Evolutionary conservation across 1,139 yeast genomes (phyloP).

Genomic region (Yamadazyma epiphylla): DNA sequence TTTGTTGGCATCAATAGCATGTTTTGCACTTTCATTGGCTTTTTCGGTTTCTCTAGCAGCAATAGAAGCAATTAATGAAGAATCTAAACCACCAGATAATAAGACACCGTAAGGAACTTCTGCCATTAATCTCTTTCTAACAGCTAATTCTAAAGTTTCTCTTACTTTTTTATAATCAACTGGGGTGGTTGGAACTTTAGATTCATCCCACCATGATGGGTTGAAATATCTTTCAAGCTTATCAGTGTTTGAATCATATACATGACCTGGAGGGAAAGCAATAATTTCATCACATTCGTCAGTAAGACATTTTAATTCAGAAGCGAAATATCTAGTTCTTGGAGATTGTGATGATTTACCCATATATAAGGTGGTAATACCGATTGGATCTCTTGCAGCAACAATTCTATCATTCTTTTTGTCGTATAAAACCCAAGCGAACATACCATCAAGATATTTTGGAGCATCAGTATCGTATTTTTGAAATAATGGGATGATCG

Average conservation of each 20-base stretch:
- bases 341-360: slow-evolving; percentile 76
- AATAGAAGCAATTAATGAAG: slow-evolving; percentile 92
- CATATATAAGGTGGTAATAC: slow-evolving; percentile 93
- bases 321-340: slow-evolving; percentile 80
- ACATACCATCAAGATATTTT: slow-evolving; percentile 94
- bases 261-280: slow-evolving; percentile 98
- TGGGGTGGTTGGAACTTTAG: slow-evolving; percentile 65
- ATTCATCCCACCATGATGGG: slow-evolving; percentile 93
- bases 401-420: slow-evolving; percentile 77
- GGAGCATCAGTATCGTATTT: slow-evolving; percentile 91
- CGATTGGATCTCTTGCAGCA: slow-evolving; percentile 98
- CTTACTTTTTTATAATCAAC: slow-evolving; percentile 73
- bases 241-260: slow-evolving; percentile 89
- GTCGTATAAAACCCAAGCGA: slow-evolving; percentile 91
- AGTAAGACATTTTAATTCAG: slow-evolving; percentile 88
- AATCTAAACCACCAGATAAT: slow-evolving; percentile 94
- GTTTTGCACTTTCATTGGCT: slow-evolving; percentile 66
- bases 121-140: slow-evolving; percentile 98
- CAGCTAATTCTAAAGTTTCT: slow-evolving; percentile 85
- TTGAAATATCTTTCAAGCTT: slow-evolving; percentile 79
- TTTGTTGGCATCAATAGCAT: slow-evolving; percentile 48
- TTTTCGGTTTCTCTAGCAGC: slow-evolving; percentile 93
- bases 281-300: slow-evolving; percentile 90
- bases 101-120: slow-evolving; percentile 98
- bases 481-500: slow-evolving; percentile 86